Base-by-base conservation (phyloP, 306 rosid genomes). In the Benincasa hispida region DNA sequence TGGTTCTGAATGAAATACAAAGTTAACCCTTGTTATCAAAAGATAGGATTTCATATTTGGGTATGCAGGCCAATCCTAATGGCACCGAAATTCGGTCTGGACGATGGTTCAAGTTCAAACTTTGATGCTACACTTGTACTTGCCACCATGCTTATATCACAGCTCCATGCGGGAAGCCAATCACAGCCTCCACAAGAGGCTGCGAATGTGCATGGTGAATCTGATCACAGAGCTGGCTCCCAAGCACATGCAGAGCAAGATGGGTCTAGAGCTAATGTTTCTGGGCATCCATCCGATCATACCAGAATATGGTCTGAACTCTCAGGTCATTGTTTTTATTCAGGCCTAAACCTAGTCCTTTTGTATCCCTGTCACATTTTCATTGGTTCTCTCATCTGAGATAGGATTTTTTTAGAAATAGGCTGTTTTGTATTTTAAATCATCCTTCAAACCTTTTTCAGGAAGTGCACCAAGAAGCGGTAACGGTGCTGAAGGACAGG, bases 251-350 rank as follows among this genome's bases (percentile, higher is more conserved):
- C 51, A 13, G 17, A 54, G 72, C 86, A 78, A 68, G 89, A 83
- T 59, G 81, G 80, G 84, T 60, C 62, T 75, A 81, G 81, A 84
- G 80, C 87, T 45, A 88, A 86, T 85, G 80, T 77, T 15, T 89
- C 97, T 21, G 95, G 84, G 84, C 88, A 77, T 87, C 92, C 88
- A 83, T 94, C 98, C 81, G 96, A 91, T 60, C 96, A 90, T 82
- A 94, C 97, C 54, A 91, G 86, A 83, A 87, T 94, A 77, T 91
- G 98, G 97, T 94, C 97, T 37, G 98, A 94, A 79, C 94, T 94
- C 72, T 90, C 97, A 80, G 98, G 98, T 91, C 84, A 70, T 72
- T 76, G 30, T 50, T 76, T 34, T 76, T 57, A 39, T 74, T n/a
- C 75, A 55, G 41, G 17, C 21, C 15, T 1, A 56, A 22, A 17